phyloP scores from a whole-genome alignment of 176 grass and related monocot genomes.

The Oryza punctata region DNA sequence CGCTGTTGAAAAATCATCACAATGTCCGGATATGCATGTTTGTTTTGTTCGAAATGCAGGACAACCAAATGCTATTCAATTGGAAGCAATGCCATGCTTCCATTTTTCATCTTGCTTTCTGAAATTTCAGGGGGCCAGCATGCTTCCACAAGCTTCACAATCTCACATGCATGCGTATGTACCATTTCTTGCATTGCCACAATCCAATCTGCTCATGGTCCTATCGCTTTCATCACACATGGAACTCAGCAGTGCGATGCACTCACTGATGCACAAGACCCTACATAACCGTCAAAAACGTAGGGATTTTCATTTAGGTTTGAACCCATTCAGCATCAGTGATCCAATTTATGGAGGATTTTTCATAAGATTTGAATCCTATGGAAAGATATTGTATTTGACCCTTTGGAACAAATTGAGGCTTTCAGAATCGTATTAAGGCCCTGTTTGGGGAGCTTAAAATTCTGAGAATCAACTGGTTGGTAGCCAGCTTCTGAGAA shows the following conservation, averaged over 20 bases:
- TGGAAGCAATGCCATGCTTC: neutral
- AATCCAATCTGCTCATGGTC: slow-evolving; percentile 30
- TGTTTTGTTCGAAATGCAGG: neutral
- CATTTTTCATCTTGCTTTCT: neutral
- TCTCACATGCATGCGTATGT: slow-evolving; percentile 18
- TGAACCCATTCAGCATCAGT: neutral
- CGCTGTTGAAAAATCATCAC: slow-evolving; percentile 17
- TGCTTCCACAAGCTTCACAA: slow-evolving; percentile 20
- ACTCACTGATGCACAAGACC: slow-evolving; percentile 21
- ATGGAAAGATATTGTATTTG: neutral
- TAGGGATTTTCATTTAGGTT: neutral
- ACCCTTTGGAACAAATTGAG: neutral
- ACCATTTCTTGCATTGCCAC: slow-evolving; percentile 3
- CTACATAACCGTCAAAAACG: neutral
- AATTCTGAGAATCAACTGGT: too few species aligned
- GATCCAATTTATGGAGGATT: neutral
- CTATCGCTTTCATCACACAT: slow-evolving; percentile 39
- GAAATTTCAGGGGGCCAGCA: neutral
- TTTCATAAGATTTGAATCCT: neutral
- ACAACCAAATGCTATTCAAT: neutral
- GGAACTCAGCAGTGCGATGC: neutral
- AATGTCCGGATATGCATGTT: neutral
- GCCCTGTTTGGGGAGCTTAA: too few species aligned
- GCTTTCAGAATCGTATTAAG: neutral
- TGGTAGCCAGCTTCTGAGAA: too few species aligned